Evolutionary conservation across 1,284 basidiomycete species (phyloP), one percentile per base, ranked within the genome.

Genomic region (Xerocomus minutiporus): DNA sequence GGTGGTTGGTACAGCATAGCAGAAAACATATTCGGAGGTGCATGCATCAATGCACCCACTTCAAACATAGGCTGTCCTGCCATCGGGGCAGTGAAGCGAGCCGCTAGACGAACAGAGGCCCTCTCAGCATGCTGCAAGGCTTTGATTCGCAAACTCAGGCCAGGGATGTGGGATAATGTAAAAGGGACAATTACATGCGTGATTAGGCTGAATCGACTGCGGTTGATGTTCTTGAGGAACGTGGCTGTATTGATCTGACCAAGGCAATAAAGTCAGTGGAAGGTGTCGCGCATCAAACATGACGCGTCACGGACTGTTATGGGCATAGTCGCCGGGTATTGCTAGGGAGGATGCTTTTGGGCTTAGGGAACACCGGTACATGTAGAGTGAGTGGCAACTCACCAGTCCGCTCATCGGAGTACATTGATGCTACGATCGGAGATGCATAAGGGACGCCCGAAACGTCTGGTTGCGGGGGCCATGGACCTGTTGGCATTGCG

Each of bases 61-160:
- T 67, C 66, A 48, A 68, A 71, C 50, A 67, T 40, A n/a, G 69
- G 68, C 31, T 70, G 65, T 5, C 69, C 69, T 8, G 67, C 54
- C n/a, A 66, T 65, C 17, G 69, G 64, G 26, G 66, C 63, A 17
- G 72, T 66, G 39, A 70, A 77, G 46, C 82, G 81, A 28, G 79
- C 79, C 49, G 74, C 75, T 60, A 84, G 60, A 61, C 81, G 81
- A 67, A 81, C 63, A 62, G 81, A 82, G 55, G 74, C 77, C 55
- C 81, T 71, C 63, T 84, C 76, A 64, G 72, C 60, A 48, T 60
- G 55, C 71, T 82, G 80, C 68, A 74, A 81, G 58, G 67, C 76
- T 78, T 71, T 8, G 36, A 52, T 54, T 50, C 43, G 43, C 57
- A 40, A 34, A 53, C 57, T 68, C 54, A 63, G 61, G 60, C 17